A percentile compares a stretch with the other conserved stretches of the same genome.
These are phyloP conservation scores for Suillus plorans DNA, from an alignment of 768 basidiomycete genomes.

Conservation along the genomic window DNA sequence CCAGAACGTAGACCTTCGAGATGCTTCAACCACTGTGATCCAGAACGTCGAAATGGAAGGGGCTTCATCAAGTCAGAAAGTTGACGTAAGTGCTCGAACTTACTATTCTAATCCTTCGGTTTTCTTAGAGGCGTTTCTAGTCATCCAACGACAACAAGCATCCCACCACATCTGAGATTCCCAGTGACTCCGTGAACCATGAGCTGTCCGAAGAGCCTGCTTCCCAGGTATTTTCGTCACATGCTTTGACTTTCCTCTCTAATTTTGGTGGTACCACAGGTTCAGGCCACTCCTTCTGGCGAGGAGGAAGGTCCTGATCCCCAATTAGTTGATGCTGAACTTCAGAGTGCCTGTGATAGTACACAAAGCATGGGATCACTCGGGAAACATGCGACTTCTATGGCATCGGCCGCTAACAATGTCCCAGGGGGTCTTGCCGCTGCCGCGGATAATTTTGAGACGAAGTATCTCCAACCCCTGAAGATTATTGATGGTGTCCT, in stretches of 20 bases:
- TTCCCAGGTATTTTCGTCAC: too few species aligned
- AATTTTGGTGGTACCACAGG: not conserved
- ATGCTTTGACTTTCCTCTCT: not conserved
- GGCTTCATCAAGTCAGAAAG: too few species aligned
- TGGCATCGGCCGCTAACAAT: not conserved
- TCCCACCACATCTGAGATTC: too few species aligned
- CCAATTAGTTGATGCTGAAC: not conserved
- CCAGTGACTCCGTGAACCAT: too few species aligned
- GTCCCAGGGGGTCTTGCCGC: not conserved
- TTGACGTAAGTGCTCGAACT: not conserved
- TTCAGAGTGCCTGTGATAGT: not conserved
- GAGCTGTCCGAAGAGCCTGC: too few species aligned
- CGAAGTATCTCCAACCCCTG: slow-evolving; percentile 6
- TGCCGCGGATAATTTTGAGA: not conserved
- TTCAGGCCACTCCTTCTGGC: not conserved
- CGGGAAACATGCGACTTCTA: too few species aligned
- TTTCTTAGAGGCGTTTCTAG: not conserved
- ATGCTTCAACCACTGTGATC: not conserved
- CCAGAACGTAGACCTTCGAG: not conserved
- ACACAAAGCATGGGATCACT: not conserved
- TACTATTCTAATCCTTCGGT: not conserved
- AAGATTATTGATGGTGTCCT: not conserved
- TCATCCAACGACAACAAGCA: too few species aligned
- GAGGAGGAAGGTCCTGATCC: not conserved
- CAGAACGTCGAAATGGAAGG: not conserved